A percentile compares a stretch with the other conserved stretches of the same genome.
Conservation (phyloP, 2,329 filamentous ascomycete species). For the Penicillium sp. region DNA sequence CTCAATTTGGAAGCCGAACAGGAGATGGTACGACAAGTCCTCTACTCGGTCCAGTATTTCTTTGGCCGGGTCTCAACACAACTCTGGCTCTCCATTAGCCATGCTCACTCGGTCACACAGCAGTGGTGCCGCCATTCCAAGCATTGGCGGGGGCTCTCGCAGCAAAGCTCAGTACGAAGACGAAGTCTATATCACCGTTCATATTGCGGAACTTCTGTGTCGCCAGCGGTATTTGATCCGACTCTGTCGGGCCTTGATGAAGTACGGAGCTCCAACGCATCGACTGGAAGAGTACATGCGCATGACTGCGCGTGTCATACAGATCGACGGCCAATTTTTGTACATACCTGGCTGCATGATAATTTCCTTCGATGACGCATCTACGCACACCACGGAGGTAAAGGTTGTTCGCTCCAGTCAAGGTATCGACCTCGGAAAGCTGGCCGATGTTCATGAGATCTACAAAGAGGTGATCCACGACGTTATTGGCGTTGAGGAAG, state of each 20-base stretch:
- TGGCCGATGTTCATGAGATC: constrained; percentile 48
- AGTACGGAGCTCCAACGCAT: constrained; percentile 87
- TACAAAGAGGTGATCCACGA: constrained; percentile 53
- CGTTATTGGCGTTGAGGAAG: constrained; percentile 48
- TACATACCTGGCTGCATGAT: constrained; percentile 95
- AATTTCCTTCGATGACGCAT: constrained; percentile 71
- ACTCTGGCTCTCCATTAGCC: constrained; percentile 30
- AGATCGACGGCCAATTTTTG: constrained; percentile 85
- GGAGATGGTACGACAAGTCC: constrained; percentile 46
- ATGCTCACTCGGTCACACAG: constrained; percentile 40
- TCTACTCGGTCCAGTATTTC: constrained; percentile 39
- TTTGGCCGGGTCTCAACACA: constrained; percentile 31
- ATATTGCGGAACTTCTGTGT: constrained; percentile 69
- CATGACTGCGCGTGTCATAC: constrained; percentile 84
- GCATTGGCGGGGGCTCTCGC: constrained; percentile 17
- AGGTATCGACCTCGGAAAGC: constrained; percentile 45
- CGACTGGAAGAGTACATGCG: constrained; percentile 86
- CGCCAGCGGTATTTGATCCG: constrained; percentile 82
- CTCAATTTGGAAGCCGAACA: constrained; percentile 30
- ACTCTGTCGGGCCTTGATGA: constrained; percentile 83
- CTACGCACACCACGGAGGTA: constrained; percentile 50
- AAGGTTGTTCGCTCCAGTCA: constrained; percentile 46
- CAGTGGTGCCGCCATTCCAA: constrained; percentile 33
- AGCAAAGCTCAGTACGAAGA: constrained; percentile 36
- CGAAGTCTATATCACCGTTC: constrained; percentile 60